A percentile compares a stretch with the other conserved stretches of the same genome.
Conservation (phyloP, 129 eudicot genomes). For the Glebionis coronaria region DNA sequence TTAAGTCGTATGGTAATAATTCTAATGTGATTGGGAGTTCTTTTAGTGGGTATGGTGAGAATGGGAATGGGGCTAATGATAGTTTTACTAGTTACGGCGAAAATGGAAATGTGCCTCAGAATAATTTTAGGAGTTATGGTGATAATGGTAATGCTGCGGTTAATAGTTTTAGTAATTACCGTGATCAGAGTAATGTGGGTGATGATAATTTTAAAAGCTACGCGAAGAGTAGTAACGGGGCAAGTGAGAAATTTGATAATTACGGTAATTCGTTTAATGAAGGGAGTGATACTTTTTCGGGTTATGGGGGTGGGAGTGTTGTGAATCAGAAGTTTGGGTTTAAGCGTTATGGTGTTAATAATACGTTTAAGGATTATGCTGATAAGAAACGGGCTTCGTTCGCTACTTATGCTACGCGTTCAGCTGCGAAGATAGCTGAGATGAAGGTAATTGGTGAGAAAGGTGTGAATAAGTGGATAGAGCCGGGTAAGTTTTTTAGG, state of each 20-base stretch:
- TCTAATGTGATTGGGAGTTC: constrained; percentile 68
- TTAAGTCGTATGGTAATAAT: constrained; percentile 55
- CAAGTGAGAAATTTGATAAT: constrained; percentile 41
- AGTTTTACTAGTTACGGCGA: constrained; percentile 56
- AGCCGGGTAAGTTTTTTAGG: constrained; percentile 76
- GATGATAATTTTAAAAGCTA: constrained; percentile 69
- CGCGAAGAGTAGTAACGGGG: constrained; percentile 58
- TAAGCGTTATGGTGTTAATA: constrained; percentile 61
- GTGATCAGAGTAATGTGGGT: constrained; percentile 79
- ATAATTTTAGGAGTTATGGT: constrained; percentile 62
- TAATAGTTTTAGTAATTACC: constrained; percentile 55
- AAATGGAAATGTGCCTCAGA: constrained; percentile 58
- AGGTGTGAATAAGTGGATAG: constrained; percentile 67
- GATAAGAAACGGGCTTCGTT: constrained; percentile 53
- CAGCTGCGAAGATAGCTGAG: constrained; percentile 15
- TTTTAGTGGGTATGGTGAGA: constrained; percentile 58
- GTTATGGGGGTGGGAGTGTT: constrained; percentile 62
- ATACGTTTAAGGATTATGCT: constrained; percentile 78
- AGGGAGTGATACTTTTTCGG: constrained; percentile 73
- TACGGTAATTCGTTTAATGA: constrained; percentile 74
- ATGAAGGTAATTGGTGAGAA: constrained; percentile 34
- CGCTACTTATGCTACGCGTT: constrained; percentile 31
- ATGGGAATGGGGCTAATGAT: constrained; percentile 57
- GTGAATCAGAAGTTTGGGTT: constrained; percentile 48
- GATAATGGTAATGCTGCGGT: constrained; percentile 60